Base-by-base conservation (phyloP, 2,329 filamentous ascomycete species). In the Claviceps maximensis region DNA sequence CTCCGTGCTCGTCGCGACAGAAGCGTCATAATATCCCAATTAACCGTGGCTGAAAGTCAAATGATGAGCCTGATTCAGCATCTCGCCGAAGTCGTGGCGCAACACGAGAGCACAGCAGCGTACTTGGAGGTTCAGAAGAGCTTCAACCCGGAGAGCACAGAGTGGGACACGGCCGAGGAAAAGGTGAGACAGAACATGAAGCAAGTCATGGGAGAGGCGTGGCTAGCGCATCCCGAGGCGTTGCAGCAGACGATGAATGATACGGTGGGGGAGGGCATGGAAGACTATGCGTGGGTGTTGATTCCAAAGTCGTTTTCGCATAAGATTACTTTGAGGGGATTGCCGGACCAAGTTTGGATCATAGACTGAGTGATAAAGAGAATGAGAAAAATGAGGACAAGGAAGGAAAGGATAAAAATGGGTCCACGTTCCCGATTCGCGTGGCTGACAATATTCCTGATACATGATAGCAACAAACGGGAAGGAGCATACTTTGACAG, bases 281-380 rank as follows among this genome's bases (percentile, higher is more conserved):
- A 56, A 7, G 54, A 58, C 6, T 57, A 47, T 12, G 47, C 54
- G n/a, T 60, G 58, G 58, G 54, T 54, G 38, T 46, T 56, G 27
- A 53, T 58, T n/a, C 56, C 54, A 2, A 58, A 58, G 42, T 2
- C 42, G n/a, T 54, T 57, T n/a, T 58, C 57, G 25, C 57, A 59
- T 23, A 40, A 51, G 15, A 7, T 54, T 19, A 5, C 33, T 3
- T 29, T 58, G 38, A 27, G 41, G 41, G 53, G 53, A 42, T 19
- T 55, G 21, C 41, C 23, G 23, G 40, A 51, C 3, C 55, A 58
- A 47, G 8, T 58, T 31, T 58, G 58, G 57, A 41, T 55, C 36
- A 55, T 58, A 10, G 54, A 58, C 36, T 54, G 19, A 21, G n/a
- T 8, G 17, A 12, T 12, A 12, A 36, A 4, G 9, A 13, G 3